Base-by-base conservation (phyloP, 805 yeast species). In the Ogataea corticis region DNA sequence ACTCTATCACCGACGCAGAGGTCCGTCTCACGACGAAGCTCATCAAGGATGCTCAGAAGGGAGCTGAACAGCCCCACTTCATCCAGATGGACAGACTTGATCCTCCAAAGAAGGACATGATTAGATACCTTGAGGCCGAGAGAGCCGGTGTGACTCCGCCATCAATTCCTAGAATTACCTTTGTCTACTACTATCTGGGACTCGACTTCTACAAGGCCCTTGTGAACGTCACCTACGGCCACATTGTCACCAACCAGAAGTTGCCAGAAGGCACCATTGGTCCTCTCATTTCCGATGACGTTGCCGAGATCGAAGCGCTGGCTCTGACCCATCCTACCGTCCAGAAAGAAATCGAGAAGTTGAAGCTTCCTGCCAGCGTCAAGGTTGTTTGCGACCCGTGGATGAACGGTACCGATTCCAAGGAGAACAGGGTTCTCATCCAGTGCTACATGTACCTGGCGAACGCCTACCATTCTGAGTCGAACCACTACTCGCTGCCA, bases 381-480 rank as follows among this genome's bases (percentile, higher is more conserved):
- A 56, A 63, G 29, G 82, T 83, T 39, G 75, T 81, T 55, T 76
- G 76, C 60, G 92, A 85, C 62, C 88, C 91, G 42, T 87, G 96
- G 95, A 87, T 85, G 76, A 85, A 87, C 63, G 95, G 92, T 58
- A 82, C 89, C 28, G 82, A 80, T 28, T 68, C 77, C 38, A 67
- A 74, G 48, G 87, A 82, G 59, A 70, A 63, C 35, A 76, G 83
- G 65, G 77, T 81, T n/a, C 69, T 82, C 70, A 71, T 82, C 51
- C 90, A 84, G 69, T 82, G 83, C 64, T 83, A 82, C 72, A 82
- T 85, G 82, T 87, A 87, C 67, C 75, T 86, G 59, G 72, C 75
- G 54, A 81, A 77, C 46, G 79, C 85, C 52, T 66, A 78, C 59
- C 86, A 87, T 69, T 63, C 79, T 38, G 87, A 84, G 63, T 80